These are phyloP conservation scores for Gardenia jasminoides DNA, from an alignment of 257 asterid genomes.

Conservation along the genomic window DNA sequence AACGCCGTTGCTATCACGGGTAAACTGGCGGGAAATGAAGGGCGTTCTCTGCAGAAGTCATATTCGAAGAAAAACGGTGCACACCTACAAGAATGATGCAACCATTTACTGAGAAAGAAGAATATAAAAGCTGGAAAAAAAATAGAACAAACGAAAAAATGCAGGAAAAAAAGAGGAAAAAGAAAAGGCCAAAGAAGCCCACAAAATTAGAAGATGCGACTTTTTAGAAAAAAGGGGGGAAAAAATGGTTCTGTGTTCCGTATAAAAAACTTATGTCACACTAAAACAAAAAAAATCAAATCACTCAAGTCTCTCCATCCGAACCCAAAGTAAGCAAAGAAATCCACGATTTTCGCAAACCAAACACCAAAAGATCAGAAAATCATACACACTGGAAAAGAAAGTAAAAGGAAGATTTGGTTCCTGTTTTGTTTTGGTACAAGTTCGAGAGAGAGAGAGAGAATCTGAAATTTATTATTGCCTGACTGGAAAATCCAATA, in stretches of 20 bases:
- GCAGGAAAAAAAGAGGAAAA: background rate
- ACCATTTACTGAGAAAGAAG: too few species aligned
- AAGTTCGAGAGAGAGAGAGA: background rate
- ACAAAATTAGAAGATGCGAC: background rate
- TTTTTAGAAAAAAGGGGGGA: background rate
- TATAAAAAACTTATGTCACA: background rate
- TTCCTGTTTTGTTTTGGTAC: too few species aligned
- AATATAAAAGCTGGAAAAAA: too few species aligned
- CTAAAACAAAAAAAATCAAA: slow-evolving; percentile 15
- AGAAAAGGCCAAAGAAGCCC: background rate
- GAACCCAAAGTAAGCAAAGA: background rate
- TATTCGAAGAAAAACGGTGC: slow-evolving; percentile 20
- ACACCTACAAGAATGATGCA: background rate
- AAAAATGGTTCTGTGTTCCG: background rate
- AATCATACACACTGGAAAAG: background rate
- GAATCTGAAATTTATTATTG: background rate
- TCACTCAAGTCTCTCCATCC: slow-evolving; percentile 16
- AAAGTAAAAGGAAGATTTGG: background rate
- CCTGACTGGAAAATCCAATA: slow-evolving; percentile 93
- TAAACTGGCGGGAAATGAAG: slow-evolving; percentile 7
- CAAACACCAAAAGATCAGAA: background rate
- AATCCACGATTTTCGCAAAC: background rate
- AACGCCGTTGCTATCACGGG: slow-evolving; percentile 24
- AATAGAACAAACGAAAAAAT: background rate
- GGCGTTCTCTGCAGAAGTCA: slow-evolving; percentile 19